Conservation (phyloP, 345 rosid genomes). For the Eucalyptus caleyi region DNA sequence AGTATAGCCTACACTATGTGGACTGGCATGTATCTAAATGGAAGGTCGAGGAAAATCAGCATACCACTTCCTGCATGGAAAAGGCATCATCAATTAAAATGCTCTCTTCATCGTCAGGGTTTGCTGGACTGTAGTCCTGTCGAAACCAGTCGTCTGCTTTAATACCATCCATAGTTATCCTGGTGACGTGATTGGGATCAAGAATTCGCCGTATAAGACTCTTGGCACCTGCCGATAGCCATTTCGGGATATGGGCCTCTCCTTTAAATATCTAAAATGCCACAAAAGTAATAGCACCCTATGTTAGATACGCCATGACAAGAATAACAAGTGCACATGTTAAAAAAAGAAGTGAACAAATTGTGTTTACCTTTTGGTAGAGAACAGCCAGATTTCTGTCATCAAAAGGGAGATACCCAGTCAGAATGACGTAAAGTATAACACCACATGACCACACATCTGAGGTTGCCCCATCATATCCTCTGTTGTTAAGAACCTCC, state of each 20-base stretch:
- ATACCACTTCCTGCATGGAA: slow-evolving; percentile 49
- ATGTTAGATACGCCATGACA: neutral
- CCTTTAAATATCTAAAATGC: slow-evolving; percentile 74
- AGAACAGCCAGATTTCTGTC: slow-evolving; percentile 92
- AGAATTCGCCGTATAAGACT: slow-evolving; percentile 66
- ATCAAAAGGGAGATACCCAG: slow-evolving; percentile 87
- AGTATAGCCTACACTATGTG: neutral
- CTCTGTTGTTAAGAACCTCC: slow-evolving; percentile 77
- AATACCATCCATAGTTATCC: slow-evolving; percentile 53
- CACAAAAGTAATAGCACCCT: neutral
- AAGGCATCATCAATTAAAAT: slow-evolving; percentile 31
- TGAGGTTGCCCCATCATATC: slow-evolving; percentile 82
- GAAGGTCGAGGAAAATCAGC: neutral
- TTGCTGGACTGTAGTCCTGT: slow-evolving; percentile 48
- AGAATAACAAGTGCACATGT: neutral
- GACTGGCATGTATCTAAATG: neutral
- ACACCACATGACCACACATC: slow-evolving; percentile 98
- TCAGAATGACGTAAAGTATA: slow-evolving; percentile 73
- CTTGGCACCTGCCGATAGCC: slow-evolving; percentile 74
- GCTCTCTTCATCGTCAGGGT: slow-evolving; percentile 59
- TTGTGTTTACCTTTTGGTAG: slow-evolving; percentile 62
- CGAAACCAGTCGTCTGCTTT: slow-evolving; percentile 76
- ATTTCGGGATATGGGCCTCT: slow-evolving; percentile 65
- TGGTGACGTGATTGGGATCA: slow-evolving; percentile 64
- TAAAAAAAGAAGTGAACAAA: neutral